These are phyloP conservation scores for Yarrowia bubula DNA, from an alignment of 805 yeast species.

Conservation along the genomic window DNA sequence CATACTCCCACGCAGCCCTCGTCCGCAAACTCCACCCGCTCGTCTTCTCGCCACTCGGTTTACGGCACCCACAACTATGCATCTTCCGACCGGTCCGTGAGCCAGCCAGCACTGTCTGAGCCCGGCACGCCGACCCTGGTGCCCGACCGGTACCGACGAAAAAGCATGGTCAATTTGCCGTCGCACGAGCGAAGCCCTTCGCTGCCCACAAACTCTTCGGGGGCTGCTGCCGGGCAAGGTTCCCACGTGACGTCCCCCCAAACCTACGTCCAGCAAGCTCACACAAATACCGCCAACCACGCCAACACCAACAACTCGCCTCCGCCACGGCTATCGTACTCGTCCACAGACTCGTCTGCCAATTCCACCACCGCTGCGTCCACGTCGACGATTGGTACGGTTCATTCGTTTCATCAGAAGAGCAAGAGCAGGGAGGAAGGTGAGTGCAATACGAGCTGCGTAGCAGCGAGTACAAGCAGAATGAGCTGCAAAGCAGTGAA, in stretches of 20 bases:
- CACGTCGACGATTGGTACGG: constrained; percentile 8
- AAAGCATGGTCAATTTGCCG: constrained; percentile 21
- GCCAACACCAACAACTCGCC: constrained; percentile 1
- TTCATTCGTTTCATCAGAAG: constrained; percentile 13
- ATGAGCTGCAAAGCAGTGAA: too few relatives aligned
- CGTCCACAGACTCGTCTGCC: constrained; percentile 23
- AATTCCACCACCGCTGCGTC: constrained; percentile 18
- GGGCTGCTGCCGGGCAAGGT: not conserved
- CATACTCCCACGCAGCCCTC: not conserved
- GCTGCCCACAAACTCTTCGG: not conserved
- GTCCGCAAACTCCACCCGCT: constrained; percentile 2
- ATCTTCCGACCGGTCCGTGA: constrained; percentile 18
- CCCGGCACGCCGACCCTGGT: not conserved
- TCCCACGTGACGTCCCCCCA: constrained; percentile 10
- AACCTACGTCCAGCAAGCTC: constrained; percentile 23
- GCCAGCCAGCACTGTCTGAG: not conserved
- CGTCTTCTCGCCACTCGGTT: constrained; percentile 20
- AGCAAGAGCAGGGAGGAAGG: constrained; percentile 5
- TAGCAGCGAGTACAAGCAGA: too few relatives aligned
- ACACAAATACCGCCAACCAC: not conserved
- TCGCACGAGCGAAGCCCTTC: constrained; percentile 14
- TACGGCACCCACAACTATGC: constrained; percentile 20
- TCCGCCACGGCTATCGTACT: constrained; percentile 12
- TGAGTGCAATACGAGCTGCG: too few relatives aligned
- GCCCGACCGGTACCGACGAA: constrained; percentile 20